Base-by-base conservation (phyloP, 2,329 filamentous ascomycete genomes). In the Fusarium gaditjirri region DNA sequence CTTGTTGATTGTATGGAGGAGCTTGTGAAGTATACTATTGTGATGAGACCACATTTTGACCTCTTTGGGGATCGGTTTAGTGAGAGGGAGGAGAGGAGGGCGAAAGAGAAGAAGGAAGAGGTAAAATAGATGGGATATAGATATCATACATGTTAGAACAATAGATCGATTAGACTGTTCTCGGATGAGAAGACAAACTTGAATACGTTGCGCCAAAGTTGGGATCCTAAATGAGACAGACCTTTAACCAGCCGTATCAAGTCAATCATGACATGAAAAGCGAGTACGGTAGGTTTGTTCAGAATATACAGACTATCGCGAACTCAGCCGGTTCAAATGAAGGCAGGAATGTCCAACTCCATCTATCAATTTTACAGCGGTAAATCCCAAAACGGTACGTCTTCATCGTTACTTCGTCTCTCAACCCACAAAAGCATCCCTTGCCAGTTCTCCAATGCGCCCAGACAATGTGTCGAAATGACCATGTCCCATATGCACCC, bases 341-440 rank as follows among this genome's bases (percentile, higher is more conserved):
- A 19, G 8, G 11, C 29, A 17, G 23, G 9, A 2, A 14, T 23
- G 25, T 42, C 27, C 29, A 49, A 36, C 31, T 44, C 29, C 50
- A 54, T 72, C 35, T 66, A 61, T 57, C 33, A 56, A 31, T 33
- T n/a, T 9, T 43, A 44, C 29, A 54, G 12, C 19, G 13, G n/a
- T 38, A 49, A 47, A 21, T 56, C 16, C 23, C 25, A 42, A 21
- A 27, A 33, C 6, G 13, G 17, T 17, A 43, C 39, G n/a, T 19
- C 41, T 33, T 46, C 39, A 29, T 57, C 64, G 19, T 72, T 13
- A 38, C 50, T 61, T 61, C 52, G 38, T 72, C 33, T 8, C 65
- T 67, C 46, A 52, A 49, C 33, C 36, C n/a, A 46, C 23, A 23
- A 56, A 61, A 54, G 8, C 33, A n/a, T 36, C n/a, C 27, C 31